Conservation (phyloP, 345 rosid genomes). For the Pistacia integerrima region DNA sequence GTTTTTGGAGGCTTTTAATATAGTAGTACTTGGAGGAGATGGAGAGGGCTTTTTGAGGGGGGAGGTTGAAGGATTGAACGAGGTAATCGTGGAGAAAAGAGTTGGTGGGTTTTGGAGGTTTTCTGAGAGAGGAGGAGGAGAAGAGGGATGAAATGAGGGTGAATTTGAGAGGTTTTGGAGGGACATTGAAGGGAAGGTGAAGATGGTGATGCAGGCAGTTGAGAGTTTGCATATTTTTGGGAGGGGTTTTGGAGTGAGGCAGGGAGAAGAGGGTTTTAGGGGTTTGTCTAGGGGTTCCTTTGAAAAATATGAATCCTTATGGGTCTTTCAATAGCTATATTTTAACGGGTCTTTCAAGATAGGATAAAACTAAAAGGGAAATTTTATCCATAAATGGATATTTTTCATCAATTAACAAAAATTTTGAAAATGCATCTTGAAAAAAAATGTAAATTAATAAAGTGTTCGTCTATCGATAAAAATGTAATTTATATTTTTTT, state of each 20-base stretch:
- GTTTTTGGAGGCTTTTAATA: constrained; percentile 23
- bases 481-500: too few relatives aligned
- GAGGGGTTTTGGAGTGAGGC: neutral
- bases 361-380: too few relatives aligned
- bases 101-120: neutral
- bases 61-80: constrained; percentile 6
- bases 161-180: neutral
- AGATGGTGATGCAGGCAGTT: neutral
- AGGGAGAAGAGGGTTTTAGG: neutral
- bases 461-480: too few relatives aligned
- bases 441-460: too few relatives aligned
- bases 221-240: constrained; percentile 12
- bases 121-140: neutral
- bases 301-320: neutral
- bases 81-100: constrained; percentile 14
- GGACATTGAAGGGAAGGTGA: neutral
- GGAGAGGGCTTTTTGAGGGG: constrained; percentile 16
- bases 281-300: neutral
- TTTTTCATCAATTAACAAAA: too few relatives aligned
- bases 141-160: constrained; percentile 23
- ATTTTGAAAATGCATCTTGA: too few relatives aligned
- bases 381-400: too few relatives aligned
- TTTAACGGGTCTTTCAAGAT: too few relatives aligned
- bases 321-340: too few relatives aligned
- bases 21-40: constrained; percentile 12